Conservation (phyloP, 2,329 filamentous ascomycete genomes). For the Monosporascus sp. region DNA sequence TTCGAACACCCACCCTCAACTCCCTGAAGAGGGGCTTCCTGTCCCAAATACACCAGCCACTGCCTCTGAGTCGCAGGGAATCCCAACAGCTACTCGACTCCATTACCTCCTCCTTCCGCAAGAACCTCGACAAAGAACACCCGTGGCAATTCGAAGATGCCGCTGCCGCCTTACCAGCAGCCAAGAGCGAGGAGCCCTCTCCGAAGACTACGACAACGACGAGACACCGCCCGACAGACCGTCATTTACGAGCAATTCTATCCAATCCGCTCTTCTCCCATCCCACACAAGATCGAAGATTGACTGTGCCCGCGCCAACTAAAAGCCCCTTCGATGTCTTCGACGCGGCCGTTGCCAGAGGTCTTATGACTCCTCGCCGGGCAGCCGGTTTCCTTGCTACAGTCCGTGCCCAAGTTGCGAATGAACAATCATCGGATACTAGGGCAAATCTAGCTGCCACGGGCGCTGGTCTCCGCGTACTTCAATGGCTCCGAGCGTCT, state of each 20-base stretch:
- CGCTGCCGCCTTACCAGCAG: conserved; percentile 6
- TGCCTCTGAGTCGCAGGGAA: conserved; percentile 43
- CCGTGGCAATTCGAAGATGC: conserved; percentile 34
- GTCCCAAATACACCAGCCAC: conserved; percentile 44
- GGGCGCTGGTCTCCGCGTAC: conserved; percentile 41
- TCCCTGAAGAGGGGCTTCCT: conserved; percentile 35
- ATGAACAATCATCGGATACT: conserved; percentile 27
- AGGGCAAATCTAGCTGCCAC: conserved; percentile 32
- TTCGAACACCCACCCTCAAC: conserved; percentile 29
- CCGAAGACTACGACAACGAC: conserved; percentile 5
- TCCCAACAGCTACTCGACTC: conserved; percentile 50
- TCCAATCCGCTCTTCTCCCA: conserved; percentile 50
- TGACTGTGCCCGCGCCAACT: conserved; percentile 8
- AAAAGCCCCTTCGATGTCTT: conserved; percentile 50
- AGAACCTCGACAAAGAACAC: conserved; percentile 53
- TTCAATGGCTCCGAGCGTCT: conserved; percentile 49
- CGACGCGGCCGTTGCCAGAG: conserved; percentile 47
- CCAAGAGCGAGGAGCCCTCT: conserved; percentile 5
- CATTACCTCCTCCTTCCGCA: conserved; percentile 52
- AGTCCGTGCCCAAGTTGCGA: conserved; percentile 36
- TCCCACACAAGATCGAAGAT: conserved; percentile 7
- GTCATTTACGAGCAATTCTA: conserved; percentile 51
- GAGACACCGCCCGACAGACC: conserved; percentile 35
- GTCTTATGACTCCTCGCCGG: conserved; percentile 49
- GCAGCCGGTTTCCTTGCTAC: conserved; percentile 49